Conservation (phyloP, 2,329 filamentous ascomycete species). For the Trichoderma oligosporum region DNA sequence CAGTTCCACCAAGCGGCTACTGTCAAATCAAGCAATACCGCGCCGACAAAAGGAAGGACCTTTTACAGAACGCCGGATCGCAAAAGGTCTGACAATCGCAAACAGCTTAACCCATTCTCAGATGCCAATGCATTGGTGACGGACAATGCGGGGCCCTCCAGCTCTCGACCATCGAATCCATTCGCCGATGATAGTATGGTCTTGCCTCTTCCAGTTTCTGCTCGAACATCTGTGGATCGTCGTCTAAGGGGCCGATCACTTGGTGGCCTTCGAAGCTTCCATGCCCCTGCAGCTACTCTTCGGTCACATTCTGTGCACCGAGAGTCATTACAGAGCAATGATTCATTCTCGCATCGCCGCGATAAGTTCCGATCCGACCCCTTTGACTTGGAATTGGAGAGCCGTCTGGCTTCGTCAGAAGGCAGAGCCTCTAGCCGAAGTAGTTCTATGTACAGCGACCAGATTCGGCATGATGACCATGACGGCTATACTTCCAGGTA, state of each 20-base stretch:
- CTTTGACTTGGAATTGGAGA: constrained; percentile 56
- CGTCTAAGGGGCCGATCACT: constrained; percentile 49
- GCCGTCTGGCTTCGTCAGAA: constrained; percentile 23
- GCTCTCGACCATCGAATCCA: constrained; percentile 33
- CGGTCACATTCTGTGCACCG: constrained; percentile 36
- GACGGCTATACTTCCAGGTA: constrained; percentile 42
- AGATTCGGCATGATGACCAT: not conserved
- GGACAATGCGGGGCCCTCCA: not conserved
- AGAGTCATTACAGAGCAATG: constrained; percentile 38
- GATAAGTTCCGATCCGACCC: constrained; percentile 61
- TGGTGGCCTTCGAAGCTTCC: constrained; percentile 28
- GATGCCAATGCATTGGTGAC: constrained; percentile 39
- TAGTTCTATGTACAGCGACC: constrained; percentile 46
- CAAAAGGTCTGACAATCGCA: constrained; percentile 28
- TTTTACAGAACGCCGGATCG: too few species aligned
- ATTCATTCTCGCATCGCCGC: constrained; percentile 44
- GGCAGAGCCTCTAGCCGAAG: not conserved
- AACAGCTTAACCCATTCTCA: constrained; percentile 43
- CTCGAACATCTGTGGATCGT: constrained; percentile 39
- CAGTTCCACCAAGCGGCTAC: constrained; percentile 42
- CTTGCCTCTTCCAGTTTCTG: constrained; percentile 22
- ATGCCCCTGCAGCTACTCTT: constrained; percentile 34
- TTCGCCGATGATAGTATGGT: constrained; percentile 50
- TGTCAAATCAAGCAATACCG: constrained; percentile 40
- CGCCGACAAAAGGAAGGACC: too few species aligned